A percentile compares a stretch with the other conserved stretches of the same genome.
These are phyloP conservation scores for Xerocomus spinulosus DNA, from an alignment of 768 basidiomycete genomes.

Conservation along the genomic window DNA sequence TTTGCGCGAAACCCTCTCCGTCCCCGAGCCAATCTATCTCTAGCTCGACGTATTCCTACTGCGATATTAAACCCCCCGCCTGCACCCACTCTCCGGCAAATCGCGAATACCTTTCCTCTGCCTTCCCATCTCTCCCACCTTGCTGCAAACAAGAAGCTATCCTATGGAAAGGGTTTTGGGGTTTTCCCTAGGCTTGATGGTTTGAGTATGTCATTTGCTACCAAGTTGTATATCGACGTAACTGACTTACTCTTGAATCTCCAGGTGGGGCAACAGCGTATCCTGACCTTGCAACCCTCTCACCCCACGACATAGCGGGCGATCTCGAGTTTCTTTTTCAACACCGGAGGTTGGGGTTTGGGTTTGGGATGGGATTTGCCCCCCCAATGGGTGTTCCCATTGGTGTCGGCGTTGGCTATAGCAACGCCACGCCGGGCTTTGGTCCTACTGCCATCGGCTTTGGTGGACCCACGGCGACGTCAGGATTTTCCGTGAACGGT, in stretches of 20 bases:
- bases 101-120: conserved; percentile 57
- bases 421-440: conserved; percentile 11
- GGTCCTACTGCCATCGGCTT: conserved; percentile 16
- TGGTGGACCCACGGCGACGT: conserved; percentile 9
- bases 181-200: conserved; percentile 19
- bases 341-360: conserved; percentile 30
- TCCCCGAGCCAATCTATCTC: conserved; percentile 2
- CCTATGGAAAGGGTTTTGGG: conserved; percentile 14
- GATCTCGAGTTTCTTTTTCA: conserved; percentile 56
- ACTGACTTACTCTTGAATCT: conserved; percentile 25
- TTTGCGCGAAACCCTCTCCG: conserved; percentile 7
- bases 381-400: conserved; percentile 20
- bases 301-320: conserved; percentile 42
- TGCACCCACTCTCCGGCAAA: conserved; percentile 61
- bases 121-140: conserved; percentile 25
- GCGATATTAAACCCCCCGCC: conserved; percentile 48
- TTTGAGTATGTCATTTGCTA: conserved; percentile 7
- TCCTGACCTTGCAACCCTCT: conserved; percentile 36
- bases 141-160: conserved; percentile 19
- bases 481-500: conserved; percentile 23
- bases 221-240: conserved; percentile 4
- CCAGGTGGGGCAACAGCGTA: conserved; percentile 40
- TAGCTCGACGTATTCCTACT: conserved; percentile 58
- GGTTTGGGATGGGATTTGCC: conserved; percentile 25
- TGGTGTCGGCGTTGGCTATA: conserved; percentile 17